Evolutionary conservation across 768 basidiomycete species (phyloP), one percentile per base, ranked within the genome.

Genomic region (Suillus clintonianus): DNA sequence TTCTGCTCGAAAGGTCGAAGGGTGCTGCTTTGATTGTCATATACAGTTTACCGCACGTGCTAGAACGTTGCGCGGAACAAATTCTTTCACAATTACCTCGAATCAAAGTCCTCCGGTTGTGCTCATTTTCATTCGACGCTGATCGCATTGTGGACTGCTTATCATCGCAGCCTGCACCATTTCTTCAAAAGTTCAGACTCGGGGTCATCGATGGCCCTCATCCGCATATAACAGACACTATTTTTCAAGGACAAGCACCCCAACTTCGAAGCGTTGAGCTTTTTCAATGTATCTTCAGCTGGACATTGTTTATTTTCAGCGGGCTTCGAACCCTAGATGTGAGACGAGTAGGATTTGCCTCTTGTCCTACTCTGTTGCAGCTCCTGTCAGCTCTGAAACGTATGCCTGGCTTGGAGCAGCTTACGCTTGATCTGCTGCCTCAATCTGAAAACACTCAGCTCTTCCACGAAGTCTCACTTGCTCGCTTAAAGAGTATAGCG

Each of bases 1-100:
- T 78, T 68, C 80, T 82, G 80, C 51, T 83, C 32, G 72, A 67
- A 36, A 71, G 81, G 22, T 83, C 81, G 0, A 81, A 80, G 62
- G 76, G 69, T 70, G 78, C 79, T 14, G 70, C 72, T 39, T 42
- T 59, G 32, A 30, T 59, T 14, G 37, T 59, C 36, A 59, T 1
- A 30, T 59, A n/a, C 34, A 42, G 70, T 83, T 75, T 27, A 65
- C 71, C 11, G 73, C 69, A 64, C 53, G 69, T 13, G 74, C 72
- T 4, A 74, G 71, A 7, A 72, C 60, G 50, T 72, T 76, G 55
- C 62, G 71, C 27, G 69, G 71, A 45, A 67, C 71, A 37, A 65
- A 70, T 19, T 69, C 75, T 42, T 67, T 77, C 61, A 64, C 66
- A 47, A 76, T 78, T 45, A 67, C 72, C 1, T 68, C 73, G 54